Percentiles rank a stretch among this genome's conserved stretches.
Evolutionary conservation across 805 yeast genomes (phyloP).

Genomic region (Wickerhamiella parazyma): DNA sequence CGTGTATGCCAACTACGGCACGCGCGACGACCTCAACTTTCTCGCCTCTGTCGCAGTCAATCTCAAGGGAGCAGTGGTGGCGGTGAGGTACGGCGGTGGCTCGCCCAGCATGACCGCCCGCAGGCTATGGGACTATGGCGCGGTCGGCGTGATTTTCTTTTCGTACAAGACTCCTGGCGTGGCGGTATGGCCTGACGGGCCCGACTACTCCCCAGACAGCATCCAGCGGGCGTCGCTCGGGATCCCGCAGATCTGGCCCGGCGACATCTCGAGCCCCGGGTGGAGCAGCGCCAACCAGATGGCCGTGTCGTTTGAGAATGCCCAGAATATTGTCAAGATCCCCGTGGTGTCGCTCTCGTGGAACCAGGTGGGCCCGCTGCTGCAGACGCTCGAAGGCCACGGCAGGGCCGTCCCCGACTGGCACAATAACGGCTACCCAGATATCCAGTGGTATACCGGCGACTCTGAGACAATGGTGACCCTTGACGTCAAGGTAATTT

Average conservation of each 20-base stretch:
- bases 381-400: slow-evolving; percentile 26
- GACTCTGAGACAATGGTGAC: slow-evolving; percentile 21
- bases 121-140: slow-evolving; percentile 44
- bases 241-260: slow-evolving; percentile 46
- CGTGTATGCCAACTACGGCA: slow-evolving; percentile 58
- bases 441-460: slow-evolving; percentile 36
- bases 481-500: slow-evolving; percentile 32
- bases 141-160: slow-evolving; percentile 56
- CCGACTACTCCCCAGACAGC: slow-evolving; percentile 30
- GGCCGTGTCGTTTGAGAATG: slow-evolving; percentile 32
- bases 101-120: slow-evolving; percentile 38
- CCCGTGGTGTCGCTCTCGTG: slow-evolving; percentile 70
- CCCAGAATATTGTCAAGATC: slow-evolving; percentile 51
- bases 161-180: slow-evolving; percentile 27
- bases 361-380: slow-evolving; percentile 44
- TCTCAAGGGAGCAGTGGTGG: slow-evolving; percentile 37
- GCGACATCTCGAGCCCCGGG: slow-evolving; percentile 73
- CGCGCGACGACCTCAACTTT: slow-evolving; percentile 36
- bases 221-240: slow-evolving; percentile 34
- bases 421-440: slow-evolving; percentile 24
- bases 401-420: slow-evolving; percentile 30
- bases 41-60: slow-evolving; percentile 27
- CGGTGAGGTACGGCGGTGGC: slow-evolving; percentile 46
- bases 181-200: slow-evolving; percentile 24
- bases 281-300: slow-evolving; percentile 38